Conservation (phyloP, 2,329 filamentous ascomycete genomes). For the Sclerotinia trifoliorum region DNA sequence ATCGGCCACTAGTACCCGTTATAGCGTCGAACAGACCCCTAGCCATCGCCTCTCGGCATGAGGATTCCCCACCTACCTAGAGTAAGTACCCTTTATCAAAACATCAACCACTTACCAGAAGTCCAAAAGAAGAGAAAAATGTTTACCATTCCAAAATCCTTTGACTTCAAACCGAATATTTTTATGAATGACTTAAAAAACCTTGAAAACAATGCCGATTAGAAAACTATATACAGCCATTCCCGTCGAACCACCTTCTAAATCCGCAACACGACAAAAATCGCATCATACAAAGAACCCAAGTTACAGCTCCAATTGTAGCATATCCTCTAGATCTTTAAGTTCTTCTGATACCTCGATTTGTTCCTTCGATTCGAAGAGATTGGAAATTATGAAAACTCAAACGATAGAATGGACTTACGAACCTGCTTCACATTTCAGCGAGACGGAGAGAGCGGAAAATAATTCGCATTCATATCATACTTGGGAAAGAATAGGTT, state of each 20-base stretch:
- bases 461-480: background rate
- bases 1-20: background rate
- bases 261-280: background rate
- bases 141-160: too few species aligned
- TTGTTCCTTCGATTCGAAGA: background rate
- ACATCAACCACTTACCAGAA: background rate
- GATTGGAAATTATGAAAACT: background rate
- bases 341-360: background rate
- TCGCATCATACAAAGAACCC: background rate
- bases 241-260: background rate
- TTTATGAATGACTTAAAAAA: background rate
- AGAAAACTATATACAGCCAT: background rate
- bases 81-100: background rate
- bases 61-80: background rate
- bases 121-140: too few species aligned
- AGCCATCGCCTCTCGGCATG: background rate
- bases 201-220: background rate
- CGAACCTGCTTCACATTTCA: background rate
- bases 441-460: background rate
- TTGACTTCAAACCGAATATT: too few species aligned
- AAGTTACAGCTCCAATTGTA: background rate
- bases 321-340: background rate
- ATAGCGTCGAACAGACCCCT: background rate
- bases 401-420: slow-evolving; percentile 6
- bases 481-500: background rate